Conservation (phyloP, 2,329 filamentous ascomycete genomes). For the Lomentospora prolificans region DNA sequence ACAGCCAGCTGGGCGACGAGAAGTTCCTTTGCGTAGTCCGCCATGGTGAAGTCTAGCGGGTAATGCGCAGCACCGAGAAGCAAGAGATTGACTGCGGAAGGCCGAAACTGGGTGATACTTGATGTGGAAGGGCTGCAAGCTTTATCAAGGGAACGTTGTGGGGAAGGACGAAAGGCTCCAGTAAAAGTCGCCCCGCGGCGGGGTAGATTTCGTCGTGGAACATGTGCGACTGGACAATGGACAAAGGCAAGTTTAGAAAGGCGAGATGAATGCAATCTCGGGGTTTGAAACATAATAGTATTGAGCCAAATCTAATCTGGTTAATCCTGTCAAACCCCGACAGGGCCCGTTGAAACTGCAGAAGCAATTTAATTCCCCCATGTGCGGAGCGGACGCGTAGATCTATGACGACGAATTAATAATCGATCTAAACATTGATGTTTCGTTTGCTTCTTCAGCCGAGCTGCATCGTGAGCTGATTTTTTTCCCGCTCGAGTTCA, state of each 20-base stretch:
- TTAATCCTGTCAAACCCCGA: not conserved
- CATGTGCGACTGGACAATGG: not conserved
- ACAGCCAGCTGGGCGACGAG: slow-evolving; percentile 79
- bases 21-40: slow-evolving; percentile 53
- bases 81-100: slow-evolving; percentile 3
- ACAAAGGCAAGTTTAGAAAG: not conserved
- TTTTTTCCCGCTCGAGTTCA: not conserved
- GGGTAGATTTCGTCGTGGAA: not conserved
- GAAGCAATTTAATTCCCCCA: not conserved
- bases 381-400: not conserved
- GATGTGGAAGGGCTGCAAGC: not conserved
- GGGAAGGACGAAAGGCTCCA: not conserved
- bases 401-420: not conserved
- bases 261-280: not conserved
- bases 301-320: not conserved
- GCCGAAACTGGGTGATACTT: not conserved
- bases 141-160: not conserved
- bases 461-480: not conserved
- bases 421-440: not conserved
- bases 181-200: not conserved
- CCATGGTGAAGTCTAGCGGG: slow-evolving; percentile 21
- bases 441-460: not conserved
- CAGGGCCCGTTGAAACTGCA: not conserved
- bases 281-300: no score
- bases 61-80: not conserved